A percentile compares a stretch with the other conserved stretches of the same genome.
phyloP scores from a whole-genome alignment of 129 eudicot species.

The Chrysanthemum lavandulifolium region DNA sequence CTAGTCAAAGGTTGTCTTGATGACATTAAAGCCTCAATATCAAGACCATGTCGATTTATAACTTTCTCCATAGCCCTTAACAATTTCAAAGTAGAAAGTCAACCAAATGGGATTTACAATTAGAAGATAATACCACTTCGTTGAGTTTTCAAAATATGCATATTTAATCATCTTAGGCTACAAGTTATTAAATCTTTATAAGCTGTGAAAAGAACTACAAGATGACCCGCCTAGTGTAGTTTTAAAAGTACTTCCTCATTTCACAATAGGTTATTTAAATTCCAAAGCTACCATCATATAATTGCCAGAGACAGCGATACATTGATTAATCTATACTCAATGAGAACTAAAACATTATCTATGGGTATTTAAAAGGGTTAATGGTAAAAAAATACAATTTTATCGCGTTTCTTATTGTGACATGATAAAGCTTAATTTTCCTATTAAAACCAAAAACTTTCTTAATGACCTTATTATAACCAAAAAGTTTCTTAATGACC shows the following conservation, averaged over 20 bases:
- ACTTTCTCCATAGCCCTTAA: conserved; percentile 99
- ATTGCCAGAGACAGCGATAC: conserved; percentile 8
- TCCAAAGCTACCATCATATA: conserved; percentile 1
- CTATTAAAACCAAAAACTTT: too few species aligned
- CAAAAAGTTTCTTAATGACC: too few species aligned
- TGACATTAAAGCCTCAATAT: conserved; percentile 79
- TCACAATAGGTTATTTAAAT: conserved; percentile 2
- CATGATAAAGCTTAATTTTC: too few species aligned
- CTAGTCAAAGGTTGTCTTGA: conserved; percentile 63
- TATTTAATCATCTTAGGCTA: neutral
- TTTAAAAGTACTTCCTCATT: conserved; percentile 15
- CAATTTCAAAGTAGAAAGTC: conserved; percentile 7
- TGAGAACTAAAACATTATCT: conserved; percentile 7
- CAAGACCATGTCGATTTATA: conserved; percentile 79
- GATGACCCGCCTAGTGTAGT: neutral
- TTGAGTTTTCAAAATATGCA: conserved; percentile 13
- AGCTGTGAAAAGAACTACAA: conserved; percentile 8
- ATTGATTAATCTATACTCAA: neutral
- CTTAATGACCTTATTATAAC: too few species aligned
- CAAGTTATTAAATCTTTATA: conserved; percentile 8
- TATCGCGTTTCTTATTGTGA: too few species aligned
- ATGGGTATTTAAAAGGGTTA: too few species aligned
- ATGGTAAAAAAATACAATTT: too few species aligned
- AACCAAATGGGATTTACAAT: neutral
- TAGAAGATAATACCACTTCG: neutral